phyloP scores from a whole-genome alignment of 2,329 filamentous ascomycete species.

The Microdochium bolleyi region DNA sequence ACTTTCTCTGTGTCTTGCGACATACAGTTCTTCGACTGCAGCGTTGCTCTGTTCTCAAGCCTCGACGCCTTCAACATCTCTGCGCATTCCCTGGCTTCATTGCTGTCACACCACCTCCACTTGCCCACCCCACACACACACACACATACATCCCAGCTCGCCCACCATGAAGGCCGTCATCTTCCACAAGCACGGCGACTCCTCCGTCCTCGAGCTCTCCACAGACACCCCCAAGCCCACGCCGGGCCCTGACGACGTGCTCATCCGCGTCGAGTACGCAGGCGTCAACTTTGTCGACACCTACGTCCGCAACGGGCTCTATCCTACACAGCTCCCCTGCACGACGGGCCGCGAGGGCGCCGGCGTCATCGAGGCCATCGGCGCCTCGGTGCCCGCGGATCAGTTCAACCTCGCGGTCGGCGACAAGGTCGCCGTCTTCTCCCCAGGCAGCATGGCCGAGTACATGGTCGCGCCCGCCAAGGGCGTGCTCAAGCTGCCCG shows the following conservation, averaged over 20 bases:
- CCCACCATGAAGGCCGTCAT: neutral
- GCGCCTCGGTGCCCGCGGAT: neutral
- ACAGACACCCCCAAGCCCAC: neutral
- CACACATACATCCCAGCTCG: too few relatives aligned
- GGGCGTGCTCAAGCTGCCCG: neutral
- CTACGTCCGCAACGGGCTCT: neutral
- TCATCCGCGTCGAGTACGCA: neutral
- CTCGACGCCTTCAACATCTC: too few relatives aligned
- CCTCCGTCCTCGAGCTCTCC: neutral
- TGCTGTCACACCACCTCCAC: too few relatives aligned
- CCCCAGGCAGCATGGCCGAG: neutral
- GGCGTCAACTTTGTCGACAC: constrained; percentile 1
- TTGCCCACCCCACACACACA: too few relatives aligned
- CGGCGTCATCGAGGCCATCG: neutral
- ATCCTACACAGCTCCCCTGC: constrained; percentile 43
- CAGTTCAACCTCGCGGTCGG: neutral
- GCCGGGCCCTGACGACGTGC: neutral
- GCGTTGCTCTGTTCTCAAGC: too few relatives aligned
- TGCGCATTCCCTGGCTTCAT: too few relatives aligned
- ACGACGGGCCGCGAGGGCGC: constrained; percentile 23
- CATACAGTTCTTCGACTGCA: too few relatives aligned
- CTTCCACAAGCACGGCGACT: neutral
- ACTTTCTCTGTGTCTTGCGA: too few relatives aligned
- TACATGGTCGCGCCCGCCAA: neutral
- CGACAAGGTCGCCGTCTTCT: neutral